Conservation (phyloP, 1,284 basidiomycete species). For the Hemileia vastatrix region DNA sequence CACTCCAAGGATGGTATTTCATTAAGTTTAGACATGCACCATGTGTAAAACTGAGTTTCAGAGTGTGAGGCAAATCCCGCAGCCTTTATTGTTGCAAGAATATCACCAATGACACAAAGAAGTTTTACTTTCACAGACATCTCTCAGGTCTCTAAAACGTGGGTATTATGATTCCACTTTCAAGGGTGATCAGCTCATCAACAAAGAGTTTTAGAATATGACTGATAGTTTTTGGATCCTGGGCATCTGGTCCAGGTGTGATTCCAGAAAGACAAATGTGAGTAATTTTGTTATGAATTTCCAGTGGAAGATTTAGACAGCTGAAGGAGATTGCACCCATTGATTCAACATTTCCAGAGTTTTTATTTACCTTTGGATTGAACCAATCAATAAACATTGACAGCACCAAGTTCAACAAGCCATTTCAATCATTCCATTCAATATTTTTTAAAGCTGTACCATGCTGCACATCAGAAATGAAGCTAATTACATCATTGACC, state of each 20-base stretch:
- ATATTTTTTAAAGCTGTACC: not conserved
- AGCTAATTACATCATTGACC: not conserved
- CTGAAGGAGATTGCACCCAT: conserved; percentile 19
- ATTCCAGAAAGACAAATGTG: conserved; percentile 22
- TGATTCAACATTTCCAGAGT: no score
- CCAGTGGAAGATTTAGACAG: conserved; percentile 24
- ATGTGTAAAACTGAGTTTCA: no score
- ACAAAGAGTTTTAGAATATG: conserved; percentile 18
- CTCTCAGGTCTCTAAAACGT: conserved; percentile 3
- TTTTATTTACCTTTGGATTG: conserved; percentile 21
- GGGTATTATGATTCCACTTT: conserved; percentile 8
- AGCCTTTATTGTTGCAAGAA: no score
- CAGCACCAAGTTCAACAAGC: conserved; percentile 5
- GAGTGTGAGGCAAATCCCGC: no score
- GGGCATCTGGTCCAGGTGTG: conserved; percentile 21
- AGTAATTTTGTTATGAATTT: conserved; percentile 14
- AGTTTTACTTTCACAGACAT: no score
- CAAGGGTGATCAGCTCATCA: conserved; percentile 11
- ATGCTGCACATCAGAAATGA: conserved; percentile 11
- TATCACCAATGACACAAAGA: no score
- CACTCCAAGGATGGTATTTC: no score
- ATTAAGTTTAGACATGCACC: no score
- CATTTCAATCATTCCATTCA: not conserved
- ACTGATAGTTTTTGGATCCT: conserved; percentile 15
- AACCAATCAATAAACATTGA: conserved; percentile 25